Conservation (phyloP, 2,329 filamentous ascomycete species). For the Neofusicoccum kwambonambiense region DNA sequence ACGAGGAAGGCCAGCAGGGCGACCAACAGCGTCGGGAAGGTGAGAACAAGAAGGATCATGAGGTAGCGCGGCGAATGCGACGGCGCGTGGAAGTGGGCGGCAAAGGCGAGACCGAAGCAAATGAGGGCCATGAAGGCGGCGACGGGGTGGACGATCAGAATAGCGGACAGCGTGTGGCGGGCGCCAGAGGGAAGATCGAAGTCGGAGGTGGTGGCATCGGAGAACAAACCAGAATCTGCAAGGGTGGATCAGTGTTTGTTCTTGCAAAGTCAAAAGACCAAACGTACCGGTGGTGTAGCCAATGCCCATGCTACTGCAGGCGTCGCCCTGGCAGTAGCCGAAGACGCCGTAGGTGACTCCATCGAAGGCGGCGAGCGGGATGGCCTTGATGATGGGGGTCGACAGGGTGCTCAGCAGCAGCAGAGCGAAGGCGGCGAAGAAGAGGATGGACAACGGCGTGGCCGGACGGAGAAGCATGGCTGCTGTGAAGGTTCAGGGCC, state of each 20-base stretch:
- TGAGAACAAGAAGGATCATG: slow-evolving; percentile 79
- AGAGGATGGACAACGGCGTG: slow-evolving; percentile 82
- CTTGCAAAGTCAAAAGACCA: neutral
- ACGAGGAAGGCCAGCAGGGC: slow-evolving; percentile 86
- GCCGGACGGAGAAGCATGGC: slow-evolving; percentile 82
- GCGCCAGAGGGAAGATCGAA: slow-evolving; percentile 65
- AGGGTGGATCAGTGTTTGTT: neutral
- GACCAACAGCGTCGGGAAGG: slow-evolving; percentile 79
- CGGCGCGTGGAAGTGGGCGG: slow-evolving; percentile 82
- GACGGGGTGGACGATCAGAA: slow-evolving; percentile 89
- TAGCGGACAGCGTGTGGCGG: slow-evolving; percentile 72
- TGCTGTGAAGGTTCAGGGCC: slow-evolving; percentile 1
- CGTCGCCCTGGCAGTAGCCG: slow-evolving; percentile 70
- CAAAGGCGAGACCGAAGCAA: slow-evolving; percentile 75
- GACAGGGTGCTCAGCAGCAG: slow-evolving; percentile 87
- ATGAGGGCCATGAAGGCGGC: slow-evolving; percentile 82
- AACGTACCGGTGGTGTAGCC: slow-evolving; percentile 78
- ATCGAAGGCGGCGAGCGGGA: slow-evolving; percentile 76
- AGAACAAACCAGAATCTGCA: slow-evolving; percentile 45
- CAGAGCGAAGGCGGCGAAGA: slow-evolving; percentile 80
- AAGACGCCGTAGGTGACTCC: slow-evolving; percentile 88
- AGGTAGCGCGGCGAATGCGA: slow-evolving; percentile 89
- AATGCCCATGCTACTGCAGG: slow-evolving; percentile 72
- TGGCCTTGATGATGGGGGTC: slow-evolving; percentile 80
- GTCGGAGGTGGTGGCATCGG: slow-evolving; percentile 46